Conservation (phyloP, 306 rosid species). For the Medicago ruthenica region DNA sequence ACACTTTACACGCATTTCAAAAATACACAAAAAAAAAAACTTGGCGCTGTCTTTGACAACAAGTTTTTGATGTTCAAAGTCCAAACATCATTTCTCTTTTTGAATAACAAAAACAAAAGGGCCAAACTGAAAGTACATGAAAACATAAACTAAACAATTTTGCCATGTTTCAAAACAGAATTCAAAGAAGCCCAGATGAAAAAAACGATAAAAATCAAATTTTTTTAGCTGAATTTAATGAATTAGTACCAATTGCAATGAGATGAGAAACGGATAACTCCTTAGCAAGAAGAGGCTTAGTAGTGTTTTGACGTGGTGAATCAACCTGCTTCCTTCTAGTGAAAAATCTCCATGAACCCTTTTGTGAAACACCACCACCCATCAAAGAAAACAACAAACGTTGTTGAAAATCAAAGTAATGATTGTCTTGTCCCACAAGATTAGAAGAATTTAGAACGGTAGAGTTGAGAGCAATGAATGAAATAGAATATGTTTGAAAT, state of each 20-base stretch:
- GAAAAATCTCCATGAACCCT: slow-evolving; percentile 59
- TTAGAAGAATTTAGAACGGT: not conserved
- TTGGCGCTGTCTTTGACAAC: too few species aligned
- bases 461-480: slow-evolving; percentile 3
- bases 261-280: slow-evolving; percentile 77
- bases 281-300: slow-evolving; percentile 69
- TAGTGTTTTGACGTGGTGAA: slow-evolving; percentile 50
- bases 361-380: slow-evolving; percentile 55
- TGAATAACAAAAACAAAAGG: too few species aligned
- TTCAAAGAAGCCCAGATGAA: slow-evolving; percentile 36
- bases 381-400: slow-evolving; percentile 39
- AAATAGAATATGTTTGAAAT: not conserved
- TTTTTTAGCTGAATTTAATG: not conserved
- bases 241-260: slow-evolving; percentile 70
- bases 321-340: slow-evolving; percentile 81
- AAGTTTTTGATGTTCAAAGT: too few species aligned
- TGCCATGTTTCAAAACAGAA: slow-evolving; percentile 1
- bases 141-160: slow-evolving; percentile 14
- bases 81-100: too few species aligned
- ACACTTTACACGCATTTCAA: too few species aligned
- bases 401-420: slow-evolving; percentile 9
- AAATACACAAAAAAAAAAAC: too few species aligned
- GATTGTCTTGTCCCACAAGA: not conserved
- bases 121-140: not conserved
- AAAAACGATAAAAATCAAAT: slow-evolving; percentile 1